Evolutionary conservation across 2,329 filamentous ascomycete species (phyloP), one percentile per base, ranked within the genome.

Genomic region (Botrytis elliptica): DNA sequence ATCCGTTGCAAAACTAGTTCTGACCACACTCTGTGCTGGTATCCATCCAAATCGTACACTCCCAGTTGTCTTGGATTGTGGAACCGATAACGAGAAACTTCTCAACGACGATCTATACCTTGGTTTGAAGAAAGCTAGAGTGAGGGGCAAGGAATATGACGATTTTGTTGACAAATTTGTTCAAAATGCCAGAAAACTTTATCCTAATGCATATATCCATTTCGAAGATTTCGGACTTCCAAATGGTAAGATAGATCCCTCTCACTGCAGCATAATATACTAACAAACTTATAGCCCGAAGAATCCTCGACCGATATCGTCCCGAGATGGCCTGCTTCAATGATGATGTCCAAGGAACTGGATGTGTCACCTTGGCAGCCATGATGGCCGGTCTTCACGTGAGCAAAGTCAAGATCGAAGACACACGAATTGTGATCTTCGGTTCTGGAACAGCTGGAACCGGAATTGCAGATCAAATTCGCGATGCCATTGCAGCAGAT

Each of bases 281-380:
- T 74, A 40, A 74, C 22, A 33, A 4, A 16, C 3, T 16, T 3
- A 1, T 29, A 67, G 79, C 93, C 0, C 86, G 92, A 44, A 88
- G 92, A 5, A 88, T 97, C 3, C 85, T 97, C 0, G 92, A 97
- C 74, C 88, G 86, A 52, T 97, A 96, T 78, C 88, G 91, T 1
- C 86, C 90, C 0, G 80, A 92, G 68, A 91, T 95, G 12, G 87
- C 94, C 0, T 97, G 93, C 81, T 97, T 97, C 85, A 97, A 97
- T 79, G 94, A 97, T 74, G 94, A 97, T 81, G 90, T 97, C 0
- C 94, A 97, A 81, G 94, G 94, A 1, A 97, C 94, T 0, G 94
- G 94, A 0, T 95, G 93, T 74, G 93, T 97, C 1, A 95, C 94
- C 0, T 86, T 97, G 0, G 94, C 94, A 0, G 94, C 92, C 1